Evolutionary conservation across 129 eudicot genomes (phyloP).

Genomic region (Ambrosia trifida): DNA sequence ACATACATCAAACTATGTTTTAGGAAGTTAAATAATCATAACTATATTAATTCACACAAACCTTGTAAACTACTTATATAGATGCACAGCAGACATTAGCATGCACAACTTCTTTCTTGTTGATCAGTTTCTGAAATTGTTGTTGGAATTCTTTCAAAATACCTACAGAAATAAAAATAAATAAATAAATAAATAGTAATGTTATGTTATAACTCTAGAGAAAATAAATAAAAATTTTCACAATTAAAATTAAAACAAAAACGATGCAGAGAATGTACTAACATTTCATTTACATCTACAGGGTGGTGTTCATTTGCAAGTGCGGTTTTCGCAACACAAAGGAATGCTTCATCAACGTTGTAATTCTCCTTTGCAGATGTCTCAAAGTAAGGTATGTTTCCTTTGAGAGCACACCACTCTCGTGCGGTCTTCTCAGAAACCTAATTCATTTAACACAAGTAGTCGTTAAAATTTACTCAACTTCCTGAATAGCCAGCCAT

Average conservation of each 20-base stretch:
- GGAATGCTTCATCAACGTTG: conserved; percentile 77
- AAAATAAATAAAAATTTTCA: neutral
- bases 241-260: neutral
- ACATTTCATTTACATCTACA: conserved; percentile 52
- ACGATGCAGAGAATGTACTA: neutral
- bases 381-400: conserved; percentile 84
- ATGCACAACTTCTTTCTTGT: conserved; percentile 68
- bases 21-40: neutral
- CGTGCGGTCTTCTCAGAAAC: conserved; percentile 72
- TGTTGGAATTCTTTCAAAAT: conserved; percentile 58
- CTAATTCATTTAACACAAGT: conserved; percentile 39
- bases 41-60: neutral
- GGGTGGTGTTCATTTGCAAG: conserved; percentile 52
- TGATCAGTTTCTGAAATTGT: conserved; percentile 59
- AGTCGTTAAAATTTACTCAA: neutral
- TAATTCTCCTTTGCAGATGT: conserved; percentile 85
- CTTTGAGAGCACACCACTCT: conserved; percentile 80
- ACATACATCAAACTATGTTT: too few species aligned
- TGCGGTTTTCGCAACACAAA: conserved; percentile 63
- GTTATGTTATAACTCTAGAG: neutral
- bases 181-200: neutral
- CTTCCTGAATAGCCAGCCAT: neutral
- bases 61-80: neutral
- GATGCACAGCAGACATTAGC: conserved; percentile 30
- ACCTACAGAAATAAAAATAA: conserved; percentile 39